These are phyloP conservation scores for Ambrosiella cleistominuta DNA, from an alignment of 2,329 filamentous ascomycete species.

Conservation along the genomic window DNA sequence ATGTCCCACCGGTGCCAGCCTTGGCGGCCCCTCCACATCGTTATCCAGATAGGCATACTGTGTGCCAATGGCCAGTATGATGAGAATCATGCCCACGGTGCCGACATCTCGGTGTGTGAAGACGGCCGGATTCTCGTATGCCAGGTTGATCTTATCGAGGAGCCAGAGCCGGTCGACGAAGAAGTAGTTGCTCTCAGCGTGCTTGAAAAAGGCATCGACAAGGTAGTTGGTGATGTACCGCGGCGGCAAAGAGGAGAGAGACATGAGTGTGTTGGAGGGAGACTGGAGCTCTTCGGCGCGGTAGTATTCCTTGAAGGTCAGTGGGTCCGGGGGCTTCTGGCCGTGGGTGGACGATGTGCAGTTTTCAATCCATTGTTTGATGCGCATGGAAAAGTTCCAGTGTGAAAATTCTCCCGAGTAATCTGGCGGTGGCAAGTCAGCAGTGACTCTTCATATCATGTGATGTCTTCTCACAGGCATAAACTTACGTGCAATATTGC, in stretches of 20 bases:
- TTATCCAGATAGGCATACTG: conserved; percentile 31
- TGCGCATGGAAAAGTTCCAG: conserved; percentile 34
- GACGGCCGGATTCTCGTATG: conserved; percentile 24
- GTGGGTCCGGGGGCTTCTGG: conserved; percentile 10
- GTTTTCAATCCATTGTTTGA: conserved; percentile 32
- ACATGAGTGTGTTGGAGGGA: conserved; percentile 21
- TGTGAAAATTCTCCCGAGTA: conserved; percentile 36
- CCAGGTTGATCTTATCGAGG: conserved; percentile 22
- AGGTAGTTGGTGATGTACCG: conserved; percentile 30
- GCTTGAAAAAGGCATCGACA: conserved; percentile 29
- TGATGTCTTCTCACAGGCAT: not conserved
- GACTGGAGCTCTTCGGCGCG: conserved; percentile 29
- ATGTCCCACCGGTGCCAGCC: conserved; percentile 13
- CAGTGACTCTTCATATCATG: not conserved
- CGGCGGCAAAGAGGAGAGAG: conserved; percentile 27
- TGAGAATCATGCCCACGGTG: conserved; percentile 28
- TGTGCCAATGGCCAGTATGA: conserved; percentile 31
- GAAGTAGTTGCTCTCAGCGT: conserved; percentile 32
- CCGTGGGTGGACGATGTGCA: conserved; percentile 14
- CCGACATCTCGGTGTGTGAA: conserved; percentile 25
- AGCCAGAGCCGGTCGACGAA: conserved; percentile 30
- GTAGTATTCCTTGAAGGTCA: conserved; percentile 25
- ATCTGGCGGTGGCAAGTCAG: conserved; percentile 19
- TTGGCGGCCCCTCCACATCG: conserved; percentile 10
- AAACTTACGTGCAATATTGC: conserved; percentile 25